Base-by-base conservation (phyloP, 148 eudicot species). In the Heliosperma pusillum region DNA sequence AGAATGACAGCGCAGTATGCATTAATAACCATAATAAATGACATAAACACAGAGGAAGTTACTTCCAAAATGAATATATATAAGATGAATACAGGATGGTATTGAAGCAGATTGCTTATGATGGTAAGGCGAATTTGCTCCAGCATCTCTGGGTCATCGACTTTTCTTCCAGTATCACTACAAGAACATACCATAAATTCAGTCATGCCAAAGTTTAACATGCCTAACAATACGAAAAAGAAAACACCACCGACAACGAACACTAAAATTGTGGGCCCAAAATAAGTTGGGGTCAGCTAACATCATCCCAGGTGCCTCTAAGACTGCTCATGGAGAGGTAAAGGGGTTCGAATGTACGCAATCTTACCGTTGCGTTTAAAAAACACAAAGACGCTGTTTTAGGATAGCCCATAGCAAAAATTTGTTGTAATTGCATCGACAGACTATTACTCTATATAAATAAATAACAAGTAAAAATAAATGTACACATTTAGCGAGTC, bases 81-180 rank as follows among this genome's bases (percentile, higher is more conserved):
- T 21, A 12, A 22, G 68, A 71, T 61, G 10, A 44, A 73, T 88
- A 93, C 98, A 86, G 98, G 98, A 74, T 94, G 98, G 84, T 87
- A 94, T 79, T 91, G 77, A 21, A 94, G 90, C 71, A 94, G 72
- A 82, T 94, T 91, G 89, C 89, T 94, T 36, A 94, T 91, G 73
- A 94, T 87, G 73, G 98, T 94, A 91, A 94, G 83, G 61, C 98
- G 98, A 84, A 94, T 94, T 26, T 92, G 85, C 87, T 94, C 97
- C 53, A 94, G 87, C 85, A 88, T 71, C 86, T 94, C 98, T 1
- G 98, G 97, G 62, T 91, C 97, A 19, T 89, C 96, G 73, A 94
- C 91, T 81, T 94, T 94, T 83, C 98, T 85, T 66, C 98, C 98
- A 76, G 89, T 86, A 74, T 86, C 78, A 74, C 98, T 94, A 81